These are phyloP conservation scores for Allium cepa DNA, from an alignment of 106 monocot species.

Conservation along the genomic window DNA sequence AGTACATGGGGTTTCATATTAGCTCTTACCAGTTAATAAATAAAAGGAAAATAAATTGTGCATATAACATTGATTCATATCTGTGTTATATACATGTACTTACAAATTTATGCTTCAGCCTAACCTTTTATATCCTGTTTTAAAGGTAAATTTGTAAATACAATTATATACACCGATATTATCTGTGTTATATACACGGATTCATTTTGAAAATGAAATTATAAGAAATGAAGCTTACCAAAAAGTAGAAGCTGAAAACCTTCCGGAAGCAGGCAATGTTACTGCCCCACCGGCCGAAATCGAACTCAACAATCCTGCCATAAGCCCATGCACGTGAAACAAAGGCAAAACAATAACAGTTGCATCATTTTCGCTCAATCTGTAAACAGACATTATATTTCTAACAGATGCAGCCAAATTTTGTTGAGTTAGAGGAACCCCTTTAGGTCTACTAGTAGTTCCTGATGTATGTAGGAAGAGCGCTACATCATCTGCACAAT, in stretches of 20 bases:
- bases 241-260: conserved; percentile 91
- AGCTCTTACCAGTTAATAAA: too few relatives aligned
- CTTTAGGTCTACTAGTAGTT: conserved; percentile 93
- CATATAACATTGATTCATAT: too few relatives aligned
- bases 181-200: too few relatives aligned
- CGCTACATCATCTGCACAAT: conserved; percentile 63
- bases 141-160: too few relatives aligned
- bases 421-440: conserved; percentile 77
- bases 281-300: conserved; percentile 56
- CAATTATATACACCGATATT: too few relatives aligned
- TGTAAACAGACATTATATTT: conserved; percentile 70
- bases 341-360: conserved; percentile 88
- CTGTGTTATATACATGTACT: too few relatives aligned
- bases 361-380: conserved; percentile 48
- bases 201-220: too few relatives aligned
- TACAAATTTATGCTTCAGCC: too few relatives aligned
- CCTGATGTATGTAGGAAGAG: conserved; percentile 98
- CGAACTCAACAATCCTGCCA: conserved; percentile 67
- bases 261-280: conserved; percentile 45
- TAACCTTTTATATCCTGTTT: too few relatives aligned
- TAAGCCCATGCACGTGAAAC: conserved; percentile 92
- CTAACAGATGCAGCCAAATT: conserved; percentile 70
- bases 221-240: conserved; percentile 21
- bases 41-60: too few relatives aligned
- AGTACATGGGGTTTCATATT: too few relatives aligned